These are phyloP conservation scores for Pythium dissimile DNA, from an alignment of 352 stramenopile genomes.

Conservation along the genomic window DNA sequence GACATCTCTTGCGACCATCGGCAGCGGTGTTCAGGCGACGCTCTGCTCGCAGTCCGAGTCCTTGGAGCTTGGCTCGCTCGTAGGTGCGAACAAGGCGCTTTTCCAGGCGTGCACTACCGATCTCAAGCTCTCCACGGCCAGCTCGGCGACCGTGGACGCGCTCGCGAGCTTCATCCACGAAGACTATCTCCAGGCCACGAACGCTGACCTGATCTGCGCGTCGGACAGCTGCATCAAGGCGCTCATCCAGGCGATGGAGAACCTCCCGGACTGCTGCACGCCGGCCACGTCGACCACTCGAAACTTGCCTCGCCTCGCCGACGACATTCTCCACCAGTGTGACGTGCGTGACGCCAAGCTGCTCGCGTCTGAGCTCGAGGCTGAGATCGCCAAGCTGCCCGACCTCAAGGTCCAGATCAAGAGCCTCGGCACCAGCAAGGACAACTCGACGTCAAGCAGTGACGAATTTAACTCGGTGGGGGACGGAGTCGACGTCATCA, in stretches of 20 bases:
- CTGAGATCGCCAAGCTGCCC: constrained; percentile 25
- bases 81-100: constrained; percentile 15
- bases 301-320: constrained; percentile 23
- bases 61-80: neutral
- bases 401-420: constrained; percentile 32
- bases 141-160: neutral
- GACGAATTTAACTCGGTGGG: neutral
- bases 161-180: constrained; percentile 19
- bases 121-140: constrained; percentile 13
- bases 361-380: constrained; percentile 19
- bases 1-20: neutral
- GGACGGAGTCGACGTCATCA: constrained; percentile 32
- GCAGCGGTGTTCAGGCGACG: constrained; percentile 1
- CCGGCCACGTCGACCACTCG: neutral
- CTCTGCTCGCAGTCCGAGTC: constrained; percentile 16
- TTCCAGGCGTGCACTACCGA: constrained; percentile 16
- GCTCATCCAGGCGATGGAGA: constrained; percentile 26
- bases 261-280: constrained; percentile 24
- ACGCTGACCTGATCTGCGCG: constrained; percentile 14
- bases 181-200: constrained; percentile 14
- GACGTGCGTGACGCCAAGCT: constrained; percentile 21
- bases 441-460: neutral
- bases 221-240: constrained; percentile 22
- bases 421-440: neutral
- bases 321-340: constrained; percentile 28